Evolutionary conservation across 176 grass and related monocot species (phyloP), one percentile per base, ranked within the genome.

Genomic region (Cymbopogon citratus): DNA sequence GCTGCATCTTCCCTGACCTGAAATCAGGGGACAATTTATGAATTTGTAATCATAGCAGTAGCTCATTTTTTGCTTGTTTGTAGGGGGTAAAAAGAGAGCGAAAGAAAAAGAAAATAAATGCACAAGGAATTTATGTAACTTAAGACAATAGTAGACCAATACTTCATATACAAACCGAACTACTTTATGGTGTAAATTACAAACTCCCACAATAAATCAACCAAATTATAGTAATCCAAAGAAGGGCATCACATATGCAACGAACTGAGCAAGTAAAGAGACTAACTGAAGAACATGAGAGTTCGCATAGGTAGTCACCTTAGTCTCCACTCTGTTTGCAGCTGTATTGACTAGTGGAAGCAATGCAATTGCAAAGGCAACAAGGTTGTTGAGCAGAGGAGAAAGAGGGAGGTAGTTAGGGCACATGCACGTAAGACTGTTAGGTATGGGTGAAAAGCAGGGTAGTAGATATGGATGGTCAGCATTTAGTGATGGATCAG

Each of bases 401-500:
- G 29, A 81, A 39, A 59, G 56, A 59, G 9, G 56, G n/a, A 59
- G 56, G 56, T 24, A 63, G 82, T 29, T 76, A 67, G 39, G 63
- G 40, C 24, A 52, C 76, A 71, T 63, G 81, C 82, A 81, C 25
- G 62, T 66, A 80, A 80, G 81, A 89, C 82, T 80, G 76, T 89
- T 89, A 89, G 81, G 87, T 81, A 14, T 62, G 81, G 76, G 48
- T 70, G 49, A 16, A 38, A 74, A 71, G 39, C 39, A 71, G 38
- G 40, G 45, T 18, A 29, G 48, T 74, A 66, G 69, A 64, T 23
- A 68, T 31, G n/a, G n/a, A 84, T 66, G 63, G 62, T 99, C 93
- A 25, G 63, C 79, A 74, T 84, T 95, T 25, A 86, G 76, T 41
- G 78, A 15, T 51, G 73, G 67, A 66, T 93, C 91, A 25, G 89